Conservation (phyloP, 148 eudicot genomes). For the Pouteria glomerata region DNA sequence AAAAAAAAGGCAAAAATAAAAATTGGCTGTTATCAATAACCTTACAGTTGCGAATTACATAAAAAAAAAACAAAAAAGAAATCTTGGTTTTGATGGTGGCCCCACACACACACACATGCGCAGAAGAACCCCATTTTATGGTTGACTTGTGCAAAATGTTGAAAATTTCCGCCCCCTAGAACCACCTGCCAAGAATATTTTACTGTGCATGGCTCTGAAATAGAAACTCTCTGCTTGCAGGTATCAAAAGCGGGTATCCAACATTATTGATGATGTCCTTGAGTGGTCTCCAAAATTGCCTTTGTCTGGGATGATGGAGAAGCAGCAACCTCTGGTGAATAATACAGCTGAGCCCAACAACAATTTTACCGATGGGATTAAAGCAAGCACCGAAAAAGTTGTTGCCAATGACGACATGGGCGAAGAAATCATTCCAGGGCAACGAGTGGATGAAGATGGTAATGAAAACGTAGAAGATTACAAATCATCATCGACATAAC, state of each 20-base stretch:
- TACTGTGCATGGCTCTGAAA: neutral
- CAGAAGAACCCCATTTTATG: too few relatives aligned
- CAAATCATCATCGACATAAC: constrained; percentile 23
- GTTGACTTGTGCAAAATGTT: too few relatives aligned
- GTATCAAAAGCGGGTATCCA: constrained; percentile 91
- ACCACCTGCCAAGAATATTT: neutral
- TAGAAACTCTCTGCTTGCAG: constrained; percentile 37
- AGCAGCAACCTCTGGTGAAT: constrained; percentile 52
- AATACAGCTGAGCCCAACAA: constrained; percentile 45
- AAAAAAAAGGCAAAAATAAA: too few relatives aligned
- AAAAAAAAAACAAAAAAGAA: too few relatives aligned
- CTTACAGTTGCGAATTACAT: too few relatives aligned
- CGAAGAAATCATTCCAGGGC: constrained; percentile 25
- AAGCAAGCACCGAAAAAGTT: constrained; percentile 32
- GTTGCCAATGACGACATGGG: constrained; percentile 27
- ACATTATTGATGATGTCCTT: constrained; percentile 93
- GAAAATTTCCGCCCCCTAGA: too few relatives aligned
- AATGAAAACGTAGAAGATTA: constrained; percentile 22
- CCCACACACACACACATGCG: too few relatives aligned
- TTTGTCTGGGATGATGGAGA: constrained; percentile 86
- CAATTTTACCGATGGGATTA: constrained; percentile 36
- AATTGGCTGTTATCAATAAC: too few relatives aligned
- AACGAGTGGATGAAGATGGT: constrained; percentile 32
- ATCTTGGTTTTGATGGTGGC: too few relatives aligned
- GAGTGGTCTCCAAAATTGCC: constrained; percentile 95